Base-by-base conservation (phyloP, 2,329 filamentous ascomycete genomes). In the Fusarium sambucinum region DNA sequence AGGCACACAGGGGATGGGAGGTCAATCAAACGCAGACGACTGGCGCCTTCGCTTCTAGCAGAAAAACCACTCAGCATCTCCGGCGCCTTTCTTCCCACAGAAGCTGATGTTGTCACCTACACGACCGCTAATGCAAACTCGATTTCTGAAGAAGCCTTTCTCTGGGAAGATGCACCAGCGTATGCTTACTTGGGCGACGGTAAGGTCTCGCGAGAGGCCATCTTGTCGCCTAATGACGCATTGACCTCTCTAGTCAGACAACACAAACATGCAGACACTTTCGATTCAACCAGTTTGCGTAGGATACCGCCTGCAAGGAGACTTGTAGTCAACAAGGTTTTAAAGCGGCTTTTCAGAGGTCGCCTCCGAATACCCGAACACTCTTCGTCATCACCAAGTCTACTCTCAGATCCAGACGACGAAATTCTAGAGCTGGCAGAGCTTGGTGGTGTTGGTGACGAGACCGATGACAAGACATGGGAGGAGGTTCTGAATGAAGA, bases 401-500 rank as follows among this genome's bases (percentile, higher is more conserved):
- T 30, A 21, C 45, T 55, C 29, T 65, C 52, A 12, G 41, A 59
- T n/a, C 23, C 55, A 14, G 51, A 59, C 25, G 63, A 67, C 21
- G 19, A 38, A 14, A 40, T 58, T 29, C 32, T 70, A 33, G 60
- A 62, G 10, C 51, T 69, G 11, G 63, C 65, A 4, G 64, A 76
- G 16, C 64, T 72, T 33, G 74, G 69, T 9, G 19, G 38, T 23
- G 35, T 38, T 13, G 74, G 77, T 6, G 72, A 72, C 4, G 72
- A 72, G 5, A 56, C 73, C 5, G 89, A 92, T 69, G 81, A 85
- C 13, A 83, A 86, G 35, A 90, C 87, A 1, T 85, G 84, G 80
- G 79, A 78, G 42, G 90, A 92, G 72, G 90, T 92, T 12, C 83
- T 89, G 45, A 77, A 80, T 40, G 78, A 80, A 53, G 63, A 35